A percentile compares a stretch with the other conserved stretches of the same genome.
phyloP scores from a whole-genome alignment of 2,329 filamentous ascomycete genomes.

The Colletotrichum siamense region DNA sequence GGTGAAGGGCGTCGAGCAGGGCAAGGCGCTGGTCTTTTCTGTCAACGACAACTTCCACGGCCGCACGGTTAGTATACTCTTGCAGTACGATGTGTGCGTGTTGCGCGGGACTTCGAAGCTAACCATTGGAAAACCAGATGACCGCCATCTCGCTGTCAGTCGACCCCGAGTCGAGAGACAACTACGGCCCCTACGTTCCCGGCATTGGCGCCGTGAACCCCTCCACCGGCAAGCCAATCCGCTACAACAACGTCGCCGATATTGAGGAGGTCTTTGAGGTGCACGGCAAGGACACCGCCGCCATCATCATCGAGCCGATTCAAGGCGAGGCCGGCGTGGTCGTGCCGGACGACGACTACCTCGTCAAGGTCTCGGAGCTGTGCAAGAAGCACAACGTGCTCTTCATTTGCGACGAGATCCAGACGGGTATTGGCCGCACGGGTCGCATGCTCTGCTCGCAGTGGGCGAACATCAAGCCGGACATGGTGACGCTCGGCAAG shows the following conservation, averaged over 20 bases:
- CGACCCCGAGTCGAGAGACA: conserved; percentile 92
- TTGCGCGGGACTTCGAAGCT: neutral
- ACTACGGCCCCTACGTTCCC: conserved; percentile 96
- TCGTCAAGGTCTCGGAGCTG: conserved; percentile 78
- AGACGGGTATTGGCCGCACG: conserved; percentile 95
- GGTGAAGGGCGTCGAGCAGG: conserved; percentile 85
- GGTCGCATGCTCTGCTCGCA: conserved; percentile 93
- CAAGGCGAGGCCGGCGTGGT: conserved; percentile 98
- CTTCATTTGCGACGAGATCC: conserved; percentile 97
- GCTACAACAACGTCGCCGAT: conserved; percentile 85
- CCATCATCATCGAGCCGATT: conserved; percentile 94
- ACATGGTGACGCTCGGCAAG: conserved; percentile 94
- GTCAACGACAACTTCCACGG: conserved; percentile 96
- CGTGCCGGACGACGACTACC: conserved; percentile 89
- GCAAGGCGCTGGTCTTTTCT: conserved; percentile 84
- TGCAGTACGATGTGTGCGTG: neutral
- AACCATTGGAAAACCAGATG: conserved; percentile 53
- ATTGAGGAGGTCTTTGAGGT: conserved; percentile 79
- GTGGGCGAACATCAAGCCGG: conserved; percentile 94
- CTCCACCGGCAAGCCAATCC: conserved; percentile 75
- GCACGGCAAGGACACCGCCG: conserved; percentile 85
- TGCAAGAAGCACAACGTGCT: conserved; percentile 97
- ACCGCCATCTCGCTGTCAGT: conserved; percentile 94
- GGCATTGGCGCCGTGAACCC: conserved; percentile 82
- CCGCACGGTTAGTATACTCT: conserved; percentile 71